Evolutionary conservation across 2,329 filamentous ascomycete species (phyloP).

Genomic region (Talaromyces sp.): DNA sequence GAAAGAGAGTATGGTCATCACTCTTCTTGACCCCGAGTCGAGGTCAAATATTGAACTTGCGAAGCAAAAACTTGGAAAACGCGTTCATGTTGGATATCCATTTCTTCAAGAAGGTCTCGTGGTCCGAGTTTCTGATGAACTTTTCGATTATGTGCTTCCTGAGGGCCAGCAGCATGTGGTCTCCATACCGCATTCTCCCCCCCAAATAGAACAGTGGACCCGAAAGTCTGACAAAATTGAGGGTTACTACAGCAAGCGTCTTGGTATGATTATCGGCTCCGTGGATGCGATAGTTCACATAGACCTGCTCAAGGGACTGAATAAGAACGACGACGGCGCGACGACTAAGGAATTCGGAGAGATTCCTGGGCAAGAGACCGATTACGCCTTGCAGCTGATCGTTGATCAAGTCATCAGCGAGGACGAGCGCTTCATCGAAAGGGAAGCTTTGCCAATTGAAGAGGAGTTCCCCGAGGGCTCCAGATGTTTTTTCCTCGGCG

Average conservation of each 20-base stretch:
- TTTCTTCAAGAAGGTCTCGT: constrained; percentile 94
- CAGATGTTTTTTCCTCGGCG: constrained; percentile 86
- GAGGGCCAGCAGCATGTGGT: constrained; percentile 61
- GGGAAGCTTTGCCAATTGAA: constrained; percentile 76
- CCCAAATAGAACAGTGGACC: constrained; percentile 75
- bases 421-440: constrained; percentile 89
- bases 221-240: constrained; percentile 82
- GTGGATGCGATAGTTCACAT: constrained; percentile 90
- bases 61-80: constrained; percentile 73
- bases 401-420: constrained; percentile 87
- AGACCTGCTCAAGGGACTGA: constrained; percentile 85
- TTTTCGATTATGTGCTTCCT: constrained; percentile 78
- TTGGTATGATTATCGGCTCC: constrained; percentile 78
- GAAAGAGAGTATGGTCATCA: constrained; percentile 94
- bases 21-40: constrained; percentile 67
- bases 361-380: constrained; percentile 77
- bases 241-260: constrained; percentile 79
- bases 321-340: constrained; percentile 85
- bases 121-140: constrained; percentile 80
- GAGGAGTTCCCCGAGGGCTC: constrained; percentile 84
- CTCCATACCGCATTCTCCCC: constrained; percentile 64
- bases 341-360: constrained; percentile 88
- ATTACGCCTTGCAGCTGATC: constrained; percentile 85
- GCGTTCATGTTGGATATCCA: constrained; percentile 87
- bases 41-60: constrained; percentile 67